Conservation (phyloP, 2,329 filamentous ascomycete species). For the Trichoderma sp. region DNA sequence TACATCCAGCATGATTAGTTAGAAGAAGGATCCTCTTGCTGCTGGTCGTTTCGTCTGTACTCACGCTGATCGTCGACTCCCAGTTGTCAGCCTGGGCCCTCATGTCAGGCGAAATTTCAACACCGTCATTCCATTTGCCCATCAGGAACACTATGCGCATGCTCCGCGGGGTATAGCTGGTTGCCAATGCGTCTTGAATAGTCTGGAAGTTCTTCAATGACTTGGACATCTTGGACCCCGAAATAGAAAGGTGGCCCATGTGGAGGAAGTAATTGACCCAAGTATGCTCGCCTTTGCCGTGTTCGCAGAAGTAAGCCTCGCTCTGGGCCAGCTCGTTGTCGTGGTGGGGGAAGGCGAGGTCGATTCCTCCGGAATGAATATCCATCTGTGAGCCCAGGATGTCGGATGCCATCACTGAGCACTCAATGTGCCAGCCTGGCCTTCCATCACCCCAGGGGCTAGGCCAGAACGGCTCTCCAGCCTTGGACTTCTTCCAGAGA, state of each 20-base stretch:
- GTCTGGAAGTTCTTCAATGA: constrained; percentile 95
- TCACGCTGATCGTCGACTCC: constrained; percentile 74
- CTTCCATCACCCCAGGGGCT: constrained; percentile 85
- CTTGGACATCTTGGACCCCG: constrained; percentile 94
- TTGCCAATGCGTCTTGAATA: constrained; percentile 76
- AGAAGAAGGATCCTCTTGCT: too few species aligned
- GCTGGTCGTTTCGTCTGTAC: constrained; percentile 31
- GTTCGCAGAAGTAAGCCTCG: constrained; percentile 74
- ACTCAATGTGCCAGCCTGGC: constrained; percentile 97
- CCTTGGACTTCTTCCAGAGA: constrained; percentile 89
- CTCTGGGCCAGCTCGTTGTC: constrained; percentile 91
- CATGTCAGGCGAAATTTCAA: constrained; percentile 87
- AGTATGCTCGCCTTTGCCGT: constrained; percentile 59
- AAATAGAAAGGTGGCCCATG: constrained; percentile 85
- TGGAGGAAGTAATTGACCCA: constrained; percentile 98
- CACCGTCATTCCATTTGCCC: constrained; percentile 85
- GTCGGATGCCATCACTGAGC: constrained; percentile 91
- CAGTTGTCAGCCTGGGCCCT: constrained; percentile 72
- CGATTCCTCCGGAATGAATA: constrained; percentile 89
- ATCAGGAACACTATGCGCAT: constrained; percentile 86
- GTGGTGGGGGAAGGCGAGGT: constrained; percentile 88
- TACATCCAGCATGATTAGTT: constrained; percentile 37
- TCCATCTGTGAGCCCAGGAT: constrained; percentile 85
- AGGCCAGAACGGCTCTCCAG: constrained; percentile 87
- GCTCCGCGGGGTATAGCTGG: constrained; percentile 72